Percentiles rank a stretch among this genome's conserved stretches.
Evolutionary conservation across 2,329 filamentous ascomycete genomes (phyloP).

Genomic region (Colletotrichum lini): DNA sequence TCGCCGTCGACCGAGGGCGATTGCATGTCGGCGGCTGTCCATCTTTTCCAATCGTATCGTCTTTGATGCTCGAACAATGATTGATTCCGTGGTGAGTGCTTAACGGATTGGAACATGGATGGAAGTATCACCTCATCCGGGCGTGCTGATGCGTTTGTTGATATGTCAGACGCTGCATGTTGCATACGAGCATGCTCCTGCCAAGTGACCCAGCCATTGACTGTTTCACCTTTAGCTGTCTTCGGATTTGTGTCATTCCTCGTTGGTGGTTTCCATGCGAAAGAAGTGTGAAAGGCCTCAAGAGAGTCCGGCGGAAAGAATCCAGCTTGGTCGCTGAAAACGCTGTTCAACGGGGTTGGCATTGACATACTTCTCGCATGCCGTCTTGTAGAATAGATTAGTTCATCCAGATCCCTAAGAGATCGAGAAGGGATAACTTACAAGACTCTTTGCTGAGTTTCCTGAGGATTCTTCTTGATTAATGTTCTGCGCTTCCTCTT

Average conservation of each 20-base stretch:
- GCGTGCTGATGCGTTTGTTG: constrained; percentile 20
- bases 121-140: constrained; percentile 16
- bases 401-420: not conserved
- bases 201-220: constrained; percentile 18
- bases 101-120: not conserved
- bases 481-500: constrained; percentile 24
- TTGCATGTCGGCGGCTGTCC: constrained; percentile 31
- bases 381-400: constrained; percentile 2
- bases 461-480: constrained; percentile 17
- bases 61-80: not conserved
- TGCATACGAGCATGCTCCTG: constrained; percentile 12
- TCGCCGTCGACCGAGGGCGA: constrained; percentile 12
- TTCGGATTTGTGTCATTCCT: constrained; percentile 11
- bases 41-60: constrained; percentile 20
- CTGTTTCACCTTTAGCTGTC: not conserved
- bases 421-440: not conserved
- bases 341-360: constrained; percentile 19
- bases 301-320: constrained; percentile 2
- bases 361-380: constrained; percentile 35
- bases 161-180: constrained; percentile 26
- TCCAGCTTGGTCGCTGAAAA: constrained; percentile 12
- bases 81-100: constrained; percentile 15
- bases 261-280: constrained; percentile 34
- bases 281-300: not conserved
- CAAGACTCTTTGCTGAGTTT: not conserved